phyloP scores from a whole-genome alignment of 306 rosid species.

The Trichosanthes cucumerina region DNA sequence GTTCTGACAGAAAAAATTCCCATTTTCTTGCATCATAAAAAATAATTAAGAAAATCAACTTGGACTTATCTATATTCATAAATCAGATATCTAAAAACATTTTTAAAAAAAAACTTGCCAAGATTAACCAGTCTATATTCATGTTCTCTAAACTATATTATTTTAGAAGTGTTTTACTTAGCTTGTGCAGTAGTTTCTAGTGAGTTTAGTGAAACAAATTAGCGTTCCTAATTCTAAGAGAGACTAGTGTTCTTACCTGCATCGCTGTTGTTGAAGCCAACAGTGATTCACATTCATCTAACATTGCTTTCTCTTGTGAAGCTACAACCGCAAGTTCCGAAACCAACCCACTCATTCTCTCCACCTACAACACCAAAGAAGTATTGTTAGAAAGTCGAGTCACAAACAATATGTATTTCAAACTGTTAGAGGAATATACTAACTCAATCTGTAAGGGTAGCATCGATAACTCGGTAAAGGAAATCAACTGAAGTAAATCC shows the following conservation, averaged over 20 bases:
- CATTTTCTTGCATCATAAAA: not conserved
- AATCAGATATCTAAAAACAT: not conserved
- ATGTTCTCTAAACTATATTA: too few species aligned
- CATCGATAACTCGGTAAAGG: not conserved
- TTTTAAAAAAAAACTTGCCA: not conserved
- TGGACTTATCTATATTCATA: not conserved
- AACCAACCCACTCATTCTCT: slow-evolving; percentile 57
- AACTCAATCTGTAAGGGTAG: not conserved
- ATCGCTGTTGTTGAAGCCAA: slow-evolving; percentile 60
- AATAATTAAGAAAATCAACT: not conserved
- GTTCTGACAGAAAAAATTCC: not conserved
- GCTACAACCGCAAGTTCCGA: slow-evolving; percentile 70
- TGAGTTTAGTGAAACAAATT: not conserved
- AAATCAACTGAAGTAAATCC: slow-evolving; percentile 1
- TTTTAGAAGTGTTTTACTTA: not conserved
- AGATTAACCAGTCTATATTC: not conserved
- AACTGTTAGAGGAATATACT: not conserved
- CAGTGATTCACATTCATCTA: slow-evolving; percentile 73
- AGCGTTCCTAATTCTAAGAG: not conserved
- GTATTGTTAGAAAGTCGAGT: not conserved
- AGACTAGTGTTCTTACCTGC: slow-evolving; percentile 50
- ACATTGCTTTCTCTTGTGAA: slow-evolving; percentile 71
- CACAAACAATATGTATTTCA: not conserved
- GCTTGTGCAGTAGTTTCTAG: not conserved
- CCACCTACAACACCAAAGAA: slow-evolving; percentile 38